Evolutionary conservation across 305 asterid species (phyloP).

Genomic region (Solanum hybrid): DNA sequence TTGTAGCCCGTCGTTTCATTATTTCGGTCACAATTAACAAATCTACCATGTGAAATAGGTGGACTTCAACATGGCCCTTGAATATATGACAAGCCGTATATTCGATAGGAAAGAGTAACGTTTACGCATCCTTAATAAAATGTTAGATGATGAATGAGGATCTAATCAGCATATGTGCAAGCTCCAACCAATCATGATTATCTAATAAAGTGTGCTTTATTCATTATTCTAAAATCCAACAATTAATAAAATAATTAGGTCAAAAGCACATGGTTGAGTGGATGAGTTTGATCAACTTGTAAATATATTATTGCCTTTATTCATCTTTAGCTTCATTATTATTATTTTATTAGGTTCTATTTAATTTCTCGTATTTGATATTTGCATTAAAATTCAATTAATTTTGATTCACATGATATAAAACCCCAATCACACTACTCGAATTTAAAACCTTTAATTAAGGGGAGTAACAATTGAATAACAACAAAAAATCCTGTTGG

Average conservation of each 20-base stretch:
- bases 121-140: background rate
- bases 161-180: conserved; percentile 5
- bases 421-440: too few relatives aligned
- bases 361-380: too few relatives aligned
- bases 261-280: background rate
- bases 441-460: too few relatives aligned
- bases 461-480: background rate
- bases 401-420: background rate
- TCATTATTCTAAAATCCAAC: background rate
- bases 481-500: too few relatives aligned
- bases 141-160: background rate
- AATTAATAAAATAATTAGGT: background rate
- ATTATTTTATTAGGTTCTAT: background rate
- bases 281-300: background rate
- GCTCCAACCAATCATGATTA: background rate
- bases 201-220: background rate
- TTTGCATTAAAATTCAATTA: too few relatives aligned
- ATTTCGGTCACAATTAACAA: background rate
- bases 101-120: background rate
- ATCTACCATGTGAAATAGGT: background rate
- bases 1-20: background rate
- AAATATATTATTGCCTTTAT: background rate
- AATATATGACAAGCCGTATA: background rate
- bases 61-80: background rate
- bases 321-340: background rate